A percentile compares a stretch with the other conserved stretches of the same genome.
phyloP scores from a whole-genome alignment of 805 yeast genomes.

The Dipodascopsis tothii region DNA sequence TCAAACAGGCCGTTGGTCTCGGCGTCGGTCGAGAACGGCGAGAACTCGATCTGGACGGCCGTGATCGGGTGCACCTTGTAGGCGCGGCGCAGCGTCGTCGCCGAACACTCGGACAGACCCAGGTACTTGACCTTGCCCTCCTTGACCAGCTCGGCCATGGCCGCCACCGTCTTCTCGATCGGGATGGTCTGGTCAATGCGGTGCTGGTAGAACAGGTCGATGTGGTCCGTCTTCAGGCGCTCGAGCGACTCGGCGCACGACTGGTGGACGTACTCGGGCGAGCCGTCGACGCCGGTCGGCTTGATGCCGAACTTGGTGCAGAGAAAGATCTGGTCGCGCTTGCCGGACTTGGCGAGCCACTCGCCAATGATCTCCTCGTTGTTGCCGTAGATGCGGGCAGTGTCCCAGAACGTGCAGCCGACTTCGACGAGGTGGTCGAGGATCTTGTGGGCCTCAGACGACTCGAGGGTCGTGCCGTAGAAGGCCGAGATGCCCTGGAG shows the following conservation, averaged over 20 bases:
- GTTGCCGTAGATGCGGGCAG: conserved; percentile 1
- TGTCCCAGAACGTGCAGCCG: conserved; percentile 12
- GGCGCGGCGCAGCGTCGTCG: conserved; percentile 54
- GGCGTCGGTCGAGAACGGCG: conserved; percentile 60
- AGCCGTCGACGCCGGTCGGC: conserved; percentile 31
- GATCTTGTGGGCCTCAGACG: not conserved
- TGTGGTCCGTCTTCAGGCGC: conserved; percentile 9
- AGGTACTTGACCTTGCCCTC: conserved; percentile 61
- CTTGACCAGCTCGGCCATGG: conserved; percentile 52
- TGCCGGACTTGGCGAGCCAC: conserved; percentile 8
- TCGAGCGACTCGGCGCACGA: conserved; percentile 11
- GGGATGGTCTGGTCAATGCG: conserved; percentile 56
- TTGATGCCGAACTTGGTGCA: conserved; percentile 33
- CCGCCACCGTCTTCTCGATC: conserved; percentile 50
- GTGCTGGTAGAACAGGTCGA: conserved; percentile 64
- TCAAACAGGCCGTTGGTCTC: conserved; percentile 55
- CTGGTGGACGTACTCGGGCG: conserved; percentile 16
- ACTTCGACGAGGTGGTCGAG: not conserved
- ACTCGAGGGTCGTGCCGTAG: not conserved
- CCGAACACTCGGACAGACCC: conserved; percentile 67
- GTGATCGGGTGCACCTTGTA: conserved; percentile 47
- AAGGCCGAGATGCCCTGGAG: conserved; percentile 1
- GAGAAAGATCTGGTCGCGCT: conserved; percentile 7
- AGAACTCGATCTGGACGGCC: conserved; percentile 72
- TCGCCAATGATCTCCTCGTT: conserved; percentile 8